Evolutionary conservation across 257 asterid genomes (phyloP).

Genomic region (Solanum sitiens): DNA sequence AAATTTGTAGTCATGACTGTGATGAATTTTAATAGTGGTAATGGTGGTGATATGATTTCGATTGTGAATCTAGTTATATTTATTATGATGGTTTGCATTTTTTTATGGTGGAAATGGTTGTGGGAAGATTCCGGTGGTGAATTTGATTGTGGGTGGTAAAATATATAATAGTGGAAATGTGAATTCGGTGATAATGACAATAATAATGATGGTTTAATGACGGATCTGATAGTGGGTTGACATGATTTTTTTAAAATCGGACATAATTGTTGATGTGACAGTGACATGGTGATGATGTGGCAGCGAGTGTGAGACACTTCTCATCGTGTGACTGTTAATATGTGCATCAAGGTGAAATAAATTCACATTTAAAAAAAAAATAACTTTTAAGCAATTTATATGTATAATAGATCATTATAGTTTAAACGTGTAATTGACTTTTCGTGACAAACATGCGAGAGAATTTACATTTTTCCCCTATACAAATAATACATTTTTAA

Average conservation of each 20-base stretch:
- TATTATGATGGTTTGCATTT: too few species aligned
- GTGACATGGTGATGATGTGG: not conserved
- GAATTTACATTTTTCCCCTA: not conserved
- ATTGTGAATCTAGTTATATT: not conserved
- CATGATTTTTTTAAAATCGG: not conserved
- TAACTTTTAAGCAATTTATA: too few species aligned
- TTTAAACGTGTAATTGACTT: not conserved
- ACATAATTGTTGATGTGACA: not conserved
- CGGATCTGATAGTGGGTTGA: too few species aligned
- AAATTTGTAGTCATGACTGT: too few species aligned
- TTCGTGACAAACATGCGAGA: not conserved
- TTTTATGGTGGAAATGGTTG: not conserved
- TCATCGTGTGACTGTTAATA: not conserved
- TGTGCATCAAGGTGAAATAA: not conserved
- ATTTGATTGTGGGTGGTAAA: not conserved
- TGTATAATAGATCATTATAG: too few species aligned
- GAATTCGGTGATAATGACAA: not conserved
- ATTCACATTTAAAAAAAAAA: too few species aligned
- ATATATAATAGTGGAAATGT: not conserved
- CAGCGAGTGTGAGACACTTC: not conserved
- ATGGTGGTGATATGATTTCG: too few species aligned
- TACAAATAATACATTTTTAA: too few species aligned
- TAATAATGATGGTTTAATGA: not conserved
- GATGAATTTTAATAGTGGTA: too few species aligned
- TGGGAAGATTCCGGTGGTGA: not conserved